These are phyloP conservation scores for Rhynchospora breviuscula DNA, from an alignment of 176 grass and related monocot species.

Conservation along the genomic window DNA sequence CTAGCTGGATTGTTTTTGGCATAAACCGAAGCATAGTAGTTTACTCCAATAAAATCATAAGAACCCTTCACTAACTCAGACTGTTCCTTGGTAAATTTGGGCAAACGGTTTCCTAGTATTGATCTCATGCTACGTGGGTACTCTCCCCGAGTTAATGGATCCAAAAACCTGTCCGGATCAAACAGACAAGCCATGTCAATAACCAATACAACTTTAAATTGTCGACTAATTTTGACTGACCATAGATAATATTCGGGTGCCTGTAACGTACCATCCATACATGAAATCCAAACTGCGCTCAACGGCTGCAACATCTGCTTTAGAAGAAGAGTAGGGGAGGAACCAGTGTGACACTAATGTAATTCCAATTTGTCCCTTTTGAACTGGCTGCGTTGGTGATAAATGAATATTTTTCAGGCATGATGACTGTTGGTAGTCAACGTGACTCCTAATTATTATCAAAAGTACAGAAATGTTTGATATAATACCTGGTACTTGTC, in stretches of 20 bases:
- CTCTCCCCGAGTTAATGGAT: constrained; percentile 57
- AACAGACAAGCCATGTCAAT: not conserved
- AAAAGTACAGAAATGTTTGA: not conserved
- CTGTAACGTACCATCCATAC: constrained; percentile 45
- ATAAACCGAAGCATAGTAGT: constrained; percentile 63
- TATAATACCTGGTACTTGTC: constrained; percentile 34
- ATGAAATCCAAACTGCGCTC: constrained; percentile 61
- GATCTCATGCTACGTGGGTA: constrained; percentile 55
- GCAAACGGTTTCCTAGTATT: constrained; percentile 47
- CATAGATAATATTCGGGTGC: not conserved
- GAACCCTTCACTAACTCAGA: constrained; percentile 31
- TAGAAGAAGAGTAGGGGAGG: constrained; percentile 32
- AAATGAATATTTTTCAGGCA: not conserved
- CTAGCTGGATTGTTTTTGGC: constrained; percentile 5
- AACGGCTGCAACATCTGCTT: constrained; percentile 31
- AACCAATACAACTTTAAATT: not conserved
- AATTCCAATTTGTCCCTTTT: constrained; percentile 62
- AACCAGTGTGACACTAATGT: constrained; percentile 47
- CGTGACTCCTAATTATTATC: not conserved
- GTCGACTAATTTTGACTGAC: not conserved
- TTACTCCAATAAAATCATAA: constrained; percentile 64
- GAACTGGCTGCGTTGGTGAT: constrained; percentile 12
- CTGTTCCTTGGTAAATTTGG: constrained; percentile 44
- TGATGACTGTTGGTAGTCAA: not conserved
- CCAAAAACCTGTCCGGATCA: constrained; percentile 31